A percentile compares a stretch with the other conserved stretches of the same genome.
These are phyloP conservation scores for Aurifilum marmelostoma DNA, from an alignment of 2,329 filamentous ascomycete genomes.

Conservation along the genomic window DNA sequence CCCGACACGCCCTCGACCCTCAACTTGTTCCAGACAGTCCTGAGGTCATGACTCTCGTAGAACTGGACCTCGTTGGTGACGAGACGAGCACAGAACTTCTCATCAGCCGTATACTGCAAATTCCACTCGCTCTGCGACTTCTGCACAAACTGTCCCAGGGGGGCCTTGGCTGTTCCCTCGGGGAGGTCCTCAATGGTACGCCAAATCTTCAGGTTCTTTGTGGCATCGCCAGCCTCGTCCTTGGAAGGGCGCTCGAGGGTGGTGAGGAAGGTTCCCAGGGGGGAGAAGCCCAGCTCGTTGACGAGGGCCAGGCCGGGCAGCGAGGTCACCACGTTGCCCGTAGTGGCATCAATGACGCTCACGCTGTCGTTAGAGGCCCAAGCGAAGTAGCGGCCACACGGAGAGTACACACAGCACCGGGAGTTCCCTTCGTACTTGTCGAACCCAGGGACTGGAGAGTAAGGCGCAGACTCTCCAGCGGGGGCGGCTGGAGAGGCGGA, in stretches of 20 bases:
- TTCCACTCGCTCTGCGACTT: constrained; percentile 97
- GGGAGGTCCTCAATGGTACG: constrained; percentile 72
- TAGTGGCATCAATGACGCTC: constrained; percentile 79
- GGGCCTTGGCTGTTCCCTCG: constrained; percentile 66
- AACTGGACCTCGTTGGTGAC: constrained; percentile 99
- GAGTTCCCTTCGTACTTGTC: constrained; percentile 87
- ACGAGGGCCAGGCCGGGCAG: constrained; percentile 77
- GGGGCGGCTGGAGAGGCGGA: background rate
- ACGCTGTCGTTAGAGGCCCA: constrained; percentile 91
- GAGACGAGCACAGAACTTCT: constrained; percentile 87
- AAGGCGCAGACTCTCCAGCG: constrained; percentile 60
- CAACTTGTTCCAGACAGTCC: constrained; percentile 92
- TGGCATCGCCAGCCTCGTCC: constrained; percentile 89
- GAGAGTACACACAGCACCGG: constrained; percentile 93
- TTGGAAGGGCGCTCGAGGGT: constrained; percentile 95
- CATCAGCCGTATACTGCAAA: constrained; percentile 92
- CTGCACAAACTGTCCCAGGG: constrained; percentile 90
- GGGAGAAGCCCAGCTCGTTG: constrained; percentile 94
- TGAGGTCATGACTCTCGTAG: constrained; percentile 84
- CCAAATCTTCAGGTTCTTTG: constrained; percentile 98
- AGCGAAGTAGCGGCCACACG: constrained; percentile 93
- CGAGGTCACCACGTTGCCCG: constrained; percentile 72
- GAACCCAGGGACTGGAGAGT: constrained; percentile 84
- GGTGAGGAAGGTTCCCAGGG: constrained; percentile 87
- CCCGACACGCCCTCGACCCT: constrained; percentile 86